A percentile compares a stretch with the other conserved stretches of the same genome.
These are phyloP conservation scores for Trichosporon inkin DNA, from an alignment of 1,284 basidiomycete species.

Conservation along the genomic window DNA sequence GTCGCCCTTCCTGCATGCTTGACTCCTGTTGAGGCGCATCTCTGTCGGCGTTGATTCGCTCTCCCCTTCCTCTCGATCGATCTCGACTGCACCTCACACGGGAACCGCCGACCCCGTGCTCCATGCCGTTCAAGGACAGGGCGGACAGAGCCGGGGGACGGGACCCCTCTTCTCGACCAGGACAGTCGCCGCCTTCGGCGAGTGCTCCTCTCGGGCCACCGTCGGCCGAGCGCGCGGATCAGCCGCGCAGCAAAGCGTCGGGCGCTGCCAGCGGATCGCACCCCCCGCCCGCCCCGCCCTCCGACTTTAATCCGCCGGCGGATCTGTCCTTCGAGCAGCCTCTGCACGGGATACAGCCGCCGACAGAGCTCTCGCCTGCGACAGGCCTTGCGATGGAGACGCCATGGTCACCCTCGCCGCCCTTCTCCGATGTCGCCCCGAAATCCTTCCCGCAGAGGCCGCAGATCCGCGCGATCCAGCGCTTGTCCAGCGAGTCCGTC, in stretches of 20 bases:
- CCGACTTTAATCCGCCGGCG: constrained; percentile 40
- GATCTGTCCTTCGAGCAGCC: constrained; percentile 27
- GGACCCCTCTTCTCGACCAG: background rate
- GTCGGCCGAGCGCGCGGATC: background rate
- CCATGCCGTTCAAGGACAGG: constrained; percentile 4
- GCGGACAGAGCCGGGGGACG: background rate
- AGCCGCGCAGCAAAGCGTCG: background rate
- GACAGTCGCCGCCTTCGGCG: background rate
- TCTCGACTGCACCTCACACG: background rate
- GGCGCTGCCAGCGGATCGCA: background rate
- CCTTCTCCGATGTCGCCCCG: background rate
- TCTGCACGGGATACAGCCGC: constrained; percentile 21
- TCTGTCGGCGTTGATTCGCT: background rate
- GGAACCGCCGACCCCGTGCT: background rate
- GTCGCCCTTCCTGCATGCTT: background rate
- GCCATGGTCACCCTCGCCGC: background rate
- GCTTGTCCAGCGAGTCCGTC: constrained; percentile 34
- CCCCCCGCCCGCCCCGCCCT: constrained; percentile 34
- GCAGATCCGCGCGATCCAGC: constrained; percentile 29
- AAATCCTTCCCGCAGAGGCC: constrained; percentile 21
- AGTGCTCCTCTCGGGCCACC: background rate
- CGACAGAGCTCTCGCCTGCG: background rate
- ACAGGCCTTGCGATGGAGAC: background rate
- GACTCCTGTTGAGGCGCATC: background rate
- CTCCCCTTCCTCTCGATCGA: background rate